phyloP scores from a whole-genome alignment of 257 asterid genomes.

The Fraxinus anomala region DNA sequence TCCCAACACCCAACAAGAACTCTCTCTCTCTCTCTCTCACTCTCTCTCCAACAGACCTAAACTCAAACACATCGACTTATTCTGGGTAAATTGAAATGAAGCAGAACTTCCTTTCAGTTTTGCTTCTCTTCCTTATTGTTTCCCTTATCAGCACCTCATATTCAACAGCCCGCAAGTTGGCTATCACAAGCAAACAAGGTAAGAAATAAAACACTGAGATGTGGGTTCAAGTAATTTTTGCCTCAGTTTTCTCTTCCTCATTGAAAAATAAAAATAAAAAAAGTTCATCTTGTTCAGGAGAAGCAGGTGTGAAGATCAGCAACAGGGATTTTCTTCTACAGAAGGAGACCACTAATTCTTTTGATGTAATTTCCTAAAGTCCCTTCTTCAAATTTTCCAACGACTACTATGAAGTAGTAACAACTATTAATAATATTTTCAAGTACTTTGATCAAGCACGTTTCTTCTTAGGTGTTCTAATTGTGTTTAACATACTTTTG shows the following conservation, averaged over 20 bases:
- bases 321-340: slow-evolving; percentile 22
- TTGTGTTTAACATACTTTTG: not conserved
- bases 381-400: not conserved
- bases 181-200: slow-evolving; percentile 33
- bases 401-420: not conserved
- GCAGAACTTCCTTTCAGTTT: slow-evolving; percentile 15
- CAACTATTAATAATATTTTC: not conserved
- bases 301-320: slow-evolving; percentile 14
- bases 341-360: slow-evolving; percentile 17
- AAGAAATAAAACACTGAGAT: not conserved
- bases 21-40: not conserved
- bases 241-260: not conserved
- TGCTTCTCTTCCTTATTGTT: slow-evolving; percentile 28
- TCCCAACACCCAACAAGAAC: slow-evolving; percentile 24
- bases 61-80: not conserved
- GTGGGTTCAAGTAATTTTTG: not conserved
- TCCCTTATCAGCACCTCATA: slow-evolving; percentile 29
- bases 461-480: not conserved
- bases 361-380: slow-evolving; percentile 28
- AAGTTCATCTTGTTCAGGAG: slow-evolving; percentile 30
- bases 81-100: slow-evolving; percentile 27
- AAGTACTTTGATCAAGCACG: not conserved
- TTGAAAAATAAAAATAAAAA: not conserved
- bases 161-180: slow-evolving; percentile 36
- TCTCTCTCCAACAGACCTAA: slow-evolving; percentile 3